Evolutionary conservation across 257 asterid genomes (phyloP), one percentile per base, ranked within the genome.

Genomic region (Linderniella brevidens): DNA sequence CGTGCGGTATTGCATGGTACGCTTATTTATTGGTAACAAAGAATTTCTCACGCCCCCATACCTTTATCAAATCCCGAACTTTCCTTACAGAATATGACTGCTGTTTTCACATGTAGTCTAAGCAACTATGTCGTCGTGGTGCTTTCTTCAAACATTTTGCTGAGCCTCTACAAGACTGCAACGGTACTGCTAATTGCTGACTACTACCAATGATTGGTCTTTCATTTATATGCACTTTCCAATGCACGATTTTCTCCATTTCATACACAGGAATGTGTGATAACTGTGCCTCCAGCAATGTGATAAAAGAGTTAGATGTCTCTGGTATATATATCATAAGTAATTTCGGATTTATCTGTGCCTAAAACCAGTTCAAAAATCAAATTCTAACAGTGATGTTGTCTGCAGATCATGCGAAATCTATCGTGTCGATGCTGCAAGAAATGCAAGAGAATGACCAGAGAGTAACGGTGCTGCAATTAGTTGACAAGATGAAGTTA

Each of bases 101-200:
- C 3, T 25, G 32, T 25, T 25, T 25, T 44, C 58, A 55, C 32
- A 48, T 68, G 74, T 67, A 84, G 98, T 71, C 92, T 60, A 84
- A 71, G 65, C 68, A 70, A 52, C 93, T 72, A 58, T 90, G 98
- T 57, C 86, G 96, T 35, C 72, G 96, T 35, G 76, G 74, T 66
- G 98, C 96, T 49, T 84, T 90, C 73, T 85, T 90, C 74, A 73
- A 54, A 58, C 96, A 85, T 70, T 90, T 90, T 75, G 78, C 94
- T 38, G 98, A 90, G 84, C 79, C 94, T 56, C 55, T 71, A 57
- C 90, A 61, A 73, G 92, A 90, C 55, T 90, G 98, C 67, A 75
- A 79, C 46, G 98, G 98, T 88, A 72, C 57, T 10, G n/a, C 53
- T 42, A 56, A 55, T 35, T 39, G 55, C 58, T 52, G 18, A 19